Base-by-base conservation (phyloP, 2,329 filamentous ascomycete genomes). In the Fusarium euwallaceae region DNA sequence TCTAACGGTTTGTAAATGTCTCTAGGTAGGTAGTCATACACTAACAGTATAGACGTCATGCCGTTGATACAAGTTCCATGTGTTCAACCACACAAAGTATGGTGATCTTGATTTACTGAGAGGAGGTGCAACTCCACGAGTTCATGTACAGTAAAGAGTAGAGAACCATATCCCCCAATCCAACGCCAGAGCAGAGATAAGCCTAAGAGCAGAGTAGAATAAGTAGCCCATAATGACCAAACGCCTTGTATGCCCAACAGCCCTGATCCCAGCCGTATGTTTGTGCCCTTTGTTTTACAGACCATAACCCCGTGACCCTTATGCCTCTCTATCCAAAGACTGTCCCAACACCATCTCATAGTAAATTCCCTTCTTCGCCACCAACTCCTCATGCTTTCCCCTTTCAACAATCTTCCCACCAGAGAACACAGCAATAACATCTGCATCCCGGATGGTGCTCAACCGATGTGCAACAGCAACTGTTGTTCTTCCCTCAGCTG, bases 391-490 rank as follows among this genome's bases (percentile, higher is more conserved):
- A 78, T 93, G 91, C 22, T 87, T 87, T n/a, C 92, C 91, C 65
- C 85, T 82, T 78, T 93, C 91, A 2, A 90, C 83, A 41, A 93
- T 76, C 17, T 67, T 65, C 0, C 84, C 83, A 4, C 76, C 72
- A 1, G 76, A 77, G 78, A 93, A 91, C 0, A 93, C 90, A 64
- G 89, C 90, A 70, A 93, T 93, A 0, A 85, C 78, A 78, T 93
- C 88, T 0, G 90, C 90, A 70, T 92, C 87, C 70, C 90, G 91
- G 6, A 86, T 81, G 0, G 85, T 86, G 27, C 89, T 85, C 6
- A 87, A 76, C 6, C 92, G 85, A 80, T 93, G 92, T 2, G 92
- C 92, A 2, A 94, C 91, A 5, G 91, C 90, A 11, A 94, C 84
- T 0, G 91, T 92, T 1, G 91, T 87, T 61, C 81, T 81, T 67